phyloP scores from a whole-genome alignment of 495 filamentous ascomycete species.

The Evernia prunastri region DNA sequence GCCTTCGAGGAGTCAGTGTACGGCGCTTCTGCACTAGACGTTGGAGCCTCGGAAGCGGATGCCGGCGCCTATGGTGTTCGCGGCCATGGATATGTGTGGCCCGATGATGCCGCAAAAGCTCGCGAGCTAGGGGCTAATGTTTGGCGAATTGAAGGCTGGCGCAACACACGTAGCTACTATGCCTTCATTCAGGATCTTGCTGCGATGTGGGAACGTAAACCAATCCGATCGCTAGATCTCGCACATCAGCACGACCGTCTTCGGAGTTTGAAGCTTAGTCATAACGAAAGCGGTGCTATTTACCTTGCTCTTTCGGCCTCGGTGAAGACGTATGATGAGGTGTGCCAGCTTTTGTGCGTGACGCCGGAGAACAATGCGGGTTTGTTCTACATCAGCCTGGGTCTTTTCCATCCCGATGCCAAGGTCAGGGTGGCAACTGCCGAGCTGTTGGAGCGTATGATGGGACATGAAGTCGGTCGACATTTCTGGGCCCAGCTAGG shows the following conservation, averaged over 20 bases:
- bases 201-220: conserved; percentile 50
- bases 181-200: conserved; percentile 81
- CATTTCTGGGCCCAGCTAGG: conserved; percentile 88
- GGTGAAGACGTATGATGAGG: conserved; percentile 77
- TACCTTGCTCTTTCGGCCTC: conserved; percentile 72
- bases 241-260: conserved; percentile 89
- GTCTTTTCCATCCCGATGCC: conserved; percentile 82
- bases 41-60: conserved; percentile 62
- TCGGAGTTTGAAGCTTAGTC: conserved; percentile 65
- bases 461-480: conserved; percentile 78
- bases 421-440: conserved; percentile 73
- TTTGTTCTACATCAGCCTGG: conserved; percentile 84
- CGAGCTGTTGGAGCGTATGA: conserved; percentile 74
- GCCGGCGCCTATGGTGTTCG: conserved; percentile 53
- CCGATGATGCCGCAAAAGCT: conserved; percentile 69
- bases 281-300: conserved; percentile 64
- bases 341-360: conserved; percentile 79
- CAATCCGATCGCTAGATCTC: conserved; percentile 78
- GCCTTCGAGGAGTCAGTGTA: conserved; percentile 95
- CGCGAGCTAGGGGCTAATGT: conserved; percentile 85
- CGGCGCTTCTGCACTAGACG: conserved; percentile 82
- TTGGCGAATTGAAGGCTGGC: conserved; percentile 90
- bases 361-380: conserved; percentile 83
- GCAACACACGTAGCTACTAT: conserved; percentile 90
- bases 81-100: conserved; percentile 95